Base-by-base conservation (phyloP, 352 stramenopile species). In the Globisporangium ultimum region DNA sequence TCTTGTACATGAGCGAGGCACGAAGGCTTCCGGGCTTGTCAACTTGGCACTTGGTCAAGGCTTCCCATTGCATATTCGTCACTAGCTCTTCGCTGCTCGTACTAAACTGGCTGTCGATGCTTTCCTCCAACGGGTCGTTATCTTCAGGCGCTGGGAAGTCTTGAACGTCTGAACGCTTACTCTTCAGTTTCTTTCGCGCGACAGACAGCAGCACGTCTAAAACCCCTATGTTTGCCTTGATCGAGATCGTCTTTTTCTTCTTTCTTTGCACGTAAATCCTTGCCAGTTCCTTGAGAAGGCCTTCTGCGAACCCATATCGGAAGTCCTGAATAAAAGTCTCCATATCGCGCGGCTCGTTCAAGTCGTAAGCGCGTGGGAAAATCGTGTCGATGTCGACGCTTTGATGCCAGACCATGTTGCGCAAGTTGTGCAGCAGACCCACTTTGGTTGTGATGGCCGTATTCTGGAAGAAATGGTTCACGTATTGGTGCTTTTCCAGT, bases 401-500 rank as follows among this genome's bases (percentile, higher is more conserved):
- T 20, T 89, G 87, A 61, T 96, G 88, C 88, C 87, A 98, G 15
- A 81, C 51, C 11, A 77, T 69, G 50, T 62, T 78, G 10, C 85
- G 78, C 22, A 98, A 64, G 42, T 80, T 96, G 58, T 96, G 86
- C 5, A 97, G 65, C 21, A 98, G 64, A 5, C 92, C 93, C 18
- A 91, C 84, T 55, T 98, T 98, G 36, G 92, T 97, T 18, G 88
- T 97, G 55, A 97, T 93, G 11, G 80, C 86, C n/a, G 84, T 88
- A 65, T 96, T 97, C 57, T 95, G 84, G 45, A 84, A 72, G 53
- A 97, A 97, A 67, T 97, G 91, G 68, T 97, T 97, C 34, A 93
- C 89, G 48, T 91, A 87, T 63, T 97, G 88, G 61, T 84, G 65
- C 34, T 91, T 87, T 40, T 96, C 73, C 14, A 97, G 74, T 57